phyloP scores from a whole-genome alignment of 345 rosid species.

The Euclidium syriacum region DNA sequence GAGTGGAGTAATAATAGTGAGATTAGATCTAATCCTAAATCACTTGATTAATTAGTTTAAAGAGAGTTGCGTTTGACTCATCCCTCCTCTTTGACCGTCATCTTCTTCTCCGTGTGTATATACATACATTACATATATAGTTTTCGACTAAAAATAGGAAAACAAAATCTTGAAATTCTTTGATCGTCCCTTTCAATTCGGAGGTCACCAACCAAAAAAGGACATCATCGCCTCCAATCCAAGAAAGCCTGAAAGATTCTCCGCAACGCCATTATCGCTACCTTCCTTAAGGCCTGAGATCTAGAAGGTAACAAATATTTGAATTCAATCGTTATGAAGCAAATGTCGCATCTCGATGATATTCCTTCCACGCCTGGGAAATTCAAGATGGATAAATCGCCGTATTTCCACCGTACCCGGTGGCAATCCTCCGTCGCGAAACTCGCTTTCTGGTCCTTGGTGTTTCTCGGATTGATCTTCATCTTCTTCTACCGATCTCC shows the following conservation, averaged over 20 bases:
- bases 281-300: too few species aligned
- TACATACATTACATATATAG: too few species aligned
- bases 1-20: background rate
- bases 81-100: background rate
- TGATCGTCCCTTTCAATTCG: constrained; percentile 14
- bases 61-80: background rate
- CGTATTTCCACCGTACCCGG: constrained; percentile 50
- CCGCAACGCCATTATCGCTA: constrained; percentile 14
- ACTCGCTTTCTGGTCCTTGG: constrained; percentile 85
- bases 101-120: background rate
- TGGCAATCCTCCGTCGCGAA: constrained; percentile 79
- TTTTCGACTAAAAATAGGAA: constrained; percentile 7
- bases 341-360: constrained; percentile 72
- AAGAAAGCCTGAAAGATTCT: constrained; percentile 50
- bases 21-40: too few species aligned
- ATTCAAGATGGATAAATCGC: constrained; percentile 92
- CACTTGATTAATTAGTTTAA: background rate
- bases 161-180: background rate
- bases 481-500: constrained; percentile 88
- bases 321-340: constrained; percentile 34
- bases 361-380: constrained; percentile 84
- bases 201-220: constrained; percentile 19
- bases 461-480: constrained; percentile 67
- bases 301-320: background rate
- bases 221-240: constrained; percentile 22